These are phyloP conservation scores for Ascochyta fabae DNA, from an alignment of 2,329 filamentous ascomycete genomes.

Conservation along the genomic window DNA sequence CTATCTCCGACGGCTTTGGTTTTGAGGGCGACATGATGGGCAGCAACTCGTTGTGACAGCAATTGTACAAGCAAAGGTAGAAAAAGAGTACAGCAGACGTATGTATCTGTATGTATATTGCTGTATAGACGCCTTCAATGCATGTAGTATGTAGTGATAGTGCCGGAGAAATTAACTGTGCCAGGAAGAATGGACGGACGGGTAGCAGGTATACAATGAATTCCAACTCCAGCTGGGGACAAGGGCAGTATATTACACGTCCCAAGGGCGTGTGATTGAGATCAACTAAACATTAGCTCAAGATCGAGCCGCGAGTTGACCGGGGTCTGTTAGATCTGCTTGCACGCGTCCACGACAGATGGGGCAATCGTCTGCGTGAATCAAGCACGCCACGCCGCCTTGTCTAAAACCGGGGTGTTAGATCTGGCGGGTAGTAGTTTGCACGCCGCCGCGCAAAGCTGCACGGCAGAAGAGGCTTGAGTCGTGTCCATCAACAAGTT, in stretches of 20 bases:
- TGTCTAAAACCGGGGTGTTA: constrained; percentile 31
- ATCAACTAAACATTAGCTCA: constrained; percentile 39
- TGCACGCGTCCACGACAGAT: constrained; percentile 34
- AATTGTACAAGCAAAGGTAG: constrained; percentile 5
- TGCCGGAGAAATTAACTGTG: neutral
- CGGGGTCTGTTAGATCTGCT: constrained; percentile 29
- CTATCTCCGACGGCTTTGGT: constrained; percentile 72
- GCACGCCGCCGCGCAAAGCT: constrained; percentile 22
- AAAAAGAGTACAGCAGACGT: constrained; percentile 3
- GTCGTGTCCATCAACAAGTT: constrained; percentile 35
- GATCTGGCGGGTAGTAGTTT: constrained; percentile 28
- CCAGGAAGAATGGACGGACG: constrained; percentile 17
- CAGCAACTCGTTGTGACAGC: constrained; percentile 7
- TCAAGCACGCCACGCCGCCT: constrained; percentile 31
- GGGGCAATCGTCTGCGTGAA: constrained; percentile 38
- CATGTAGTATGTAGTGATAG: constrained; percentile 19
- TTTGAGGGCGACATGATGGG: constrained; percentile 62
- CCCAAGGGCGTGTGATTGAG: constrained; percentile 36
- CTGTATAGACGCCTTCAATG: constrained; percentile 6
- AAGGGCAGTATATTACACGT: constrained; percentile 39
- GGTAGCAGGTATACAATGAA: constrained; percentile 14
- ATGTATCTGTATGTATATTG: constrained; percentile 6
- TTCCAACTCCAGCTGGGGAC: constrained; percentile 23
- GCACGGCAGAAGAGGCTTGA: constrained; percentile 25
- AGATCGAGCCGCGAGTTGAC: constrained; percentile 40